phyloP scores from a whole-genome alignment of 768 basidiomycete species.

The Cystofilobasidium bisporidii region DNA sequence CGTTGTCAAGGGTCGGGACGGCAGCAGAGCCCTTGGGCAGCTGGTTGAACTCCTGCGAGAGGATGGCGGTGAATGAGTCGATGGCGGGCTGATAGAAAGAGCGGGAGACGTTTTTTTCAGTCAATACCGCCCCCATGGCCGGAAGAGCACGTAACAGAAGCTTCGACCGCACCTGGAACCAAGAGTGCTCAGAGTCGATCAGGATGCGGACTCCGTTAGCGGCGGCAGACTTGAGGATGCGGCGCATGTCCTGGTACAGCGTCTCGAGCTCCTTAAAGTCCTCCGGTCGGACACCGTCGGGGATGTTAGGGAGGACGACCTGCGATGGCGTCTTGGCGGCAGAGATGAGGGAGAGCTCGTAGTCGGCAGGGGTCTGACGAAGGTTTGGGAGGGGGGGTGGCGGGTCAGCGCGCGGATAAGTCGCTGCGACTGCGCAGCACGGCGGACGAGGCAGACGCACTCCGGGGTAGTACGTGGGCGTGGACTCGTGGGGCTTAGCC shows the following conservation, averaged over 20 bases:
- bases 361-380: constrained; percentile 48
- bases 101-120: neutral
- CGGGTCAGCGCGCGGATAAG: neutral
- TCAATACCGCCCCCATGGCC: neutral
- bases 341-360: constrained; percentile 47
- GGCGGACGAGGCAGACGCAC: neutral
- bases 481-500: constrained; percentile 31
- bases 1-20: constrained; percentile 10
- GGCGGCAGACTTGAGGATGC: constrained; percentile 57
- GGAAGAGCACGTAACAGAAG: no score
- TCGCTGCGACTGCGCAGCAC: neutral
- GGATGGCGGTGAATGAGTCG: constrained; percentile 63
- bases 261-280: constrained; percentile 56
- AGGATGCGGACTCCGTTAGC: constrained; percentile 58
- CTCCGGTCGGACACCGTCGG: constrained; percentile 44
- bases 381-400: neutral
- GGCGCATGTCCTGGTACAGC: constrained; percentile 53
- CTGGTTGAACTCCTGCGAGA: constrained; percentile 69
- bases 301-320: constrained; percentile 31
- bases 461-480: constrained; percentile 28
- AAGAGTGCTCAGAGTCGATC: constrained; percentile 71
- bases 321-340: constrained; percentile 2
- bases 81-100: constrained; percentile 55
- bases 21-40: constrained; percentile 30
- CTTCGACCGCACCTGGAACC: constrained; percentile 44